Evolutionary conservation across 2,329 filamentous ascomycete species (phyloP), one percentile per base, ranked within the genome.

Genomic region (Cryphonectria carpinicola): DNA sequence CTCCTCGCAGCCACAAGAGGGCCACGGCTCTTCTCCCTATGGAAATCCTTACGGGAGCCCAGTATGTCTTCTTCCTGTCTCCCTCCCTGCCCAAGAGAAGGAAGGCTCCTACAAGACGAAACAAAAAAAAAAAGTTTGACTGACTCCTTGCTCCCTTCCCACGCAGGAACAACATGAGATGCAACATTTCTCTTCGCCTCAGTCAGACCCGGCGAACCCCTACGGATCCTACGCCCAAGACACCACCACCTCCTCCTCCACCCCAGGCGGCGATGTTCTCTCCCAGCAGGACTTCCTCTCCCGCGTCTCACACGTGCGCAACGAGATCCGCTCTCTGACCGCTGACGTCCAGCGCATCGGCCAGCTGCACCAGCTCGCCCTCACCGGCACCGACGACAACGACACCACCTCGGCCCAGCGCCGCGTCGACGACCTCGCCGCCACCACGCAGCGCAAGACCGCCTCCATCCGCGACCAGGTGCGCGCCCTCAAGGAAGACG

Each of bases 391-490:
- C 70, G 91, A 93, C 79, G 81, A 82, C 60, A 62, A 17, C 58
- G 58, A 62, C 17, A 39, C 58, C 19, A 39, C 32, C 25, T 79
- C 77, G 52, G 84, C 86, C 65, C 83, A 82, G 67, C 81, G 84
- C 65, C 87, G 89, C 80, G 85, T 93, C 35, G 90, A 95, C 80
- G 84, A 87, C 76, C 85, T 92, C 67, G 87, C 93, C 70, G 84
- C 89, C 62, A 85, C 93, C 75, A 94, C 92, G 6, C 90, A 93
- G 79, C 83, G 90, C 74, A 87, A 90, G 77, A 94, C 93, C 82
- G 90, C 88, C n/a, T 85, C 87, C 74, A 93, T 95, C 84, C 91
- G 92, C 78, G 90, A 93, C 78, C 89, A 93, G 81, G 92, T 95
- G 84, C 93, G 92, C 80, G 88, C 87, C 75, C 85, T 95, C 68